A percentile compares a stretch with the other conserved stretches of the same genome.
Conservation (phyloP, 805 yeast genomes). For the Starmerella gropengiesseri region DNA sequence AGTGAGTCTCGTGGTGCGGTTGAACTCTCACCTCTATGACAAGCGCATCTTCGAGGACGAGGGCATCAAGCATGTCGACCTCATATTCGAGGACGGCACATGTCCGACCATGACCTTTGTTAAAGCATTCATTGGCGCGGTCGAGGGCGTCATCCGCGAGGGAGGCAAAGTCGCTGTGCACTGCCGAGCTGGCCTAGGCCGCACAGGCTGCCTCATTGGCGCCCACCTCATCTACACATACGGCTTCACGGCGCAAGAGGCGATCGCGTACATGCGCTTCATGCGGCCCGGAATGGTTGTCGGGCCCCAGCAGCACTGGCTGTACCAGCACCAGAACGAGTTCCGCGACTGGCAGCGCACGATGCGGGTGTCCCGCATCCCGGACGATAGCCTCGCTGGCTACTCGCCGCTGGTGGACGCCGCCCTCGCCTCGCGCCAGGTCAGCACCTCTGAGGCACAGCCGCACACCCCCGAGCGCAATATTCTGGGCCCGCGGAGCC, state of each 20-base stretch:
- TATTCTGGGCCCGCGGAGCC: slow-evolving; percentile 46
- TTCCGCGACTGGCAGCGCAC: slow-evolving; percentile 94
- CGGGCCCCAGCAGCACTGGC: slow-evolving; percentile 99
- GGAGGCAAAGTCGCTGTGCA: slow-evolving; percentile 98
- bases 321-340: slow-evolving; percentile 88
- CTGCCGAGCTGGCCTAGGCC: slow-evolving; percentile 95
- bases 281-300: slow-evolving; percentile 99
- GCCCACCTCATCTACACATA: slow-evolving; percentile 93
- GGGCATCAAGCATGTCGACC: slow-evolving; percentile 81
- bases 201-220: slow-evolving; percentile 96
- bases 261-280: slow-evolving; percentile 93
- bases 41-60: slow-evolving; percentile 68
- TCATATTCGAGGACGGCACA: slow-evolving; percentile 96
- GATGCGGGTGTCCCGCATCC: slow-evolving; percentile 62
- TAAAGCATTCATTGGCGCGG: slow-evolving; percentile 85
- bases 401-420: slow-evolving; percentile 29
- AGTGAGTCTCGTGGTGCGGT: slow-evolving; percentile 81
- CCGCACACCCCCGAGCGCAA: slow-evolving; percentile 69
- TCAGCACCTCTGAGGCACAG: slow-evolving; percentile 1
- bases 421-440: slow-evolving; percentile 16
- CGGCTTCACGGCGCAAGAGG: slow-evolving; percentile 94
- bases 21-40: slow-evolving; percentile 86
- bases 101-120: slow-evolving; percentile 94
- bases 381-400: slow-evolving; percentile 37
- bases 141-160: slow-evolving; percentile 71